These are phyloP conservation scores for Citrus unshiu DNA, from an alignment of 345 rosid species.

Conservation along the genomic window DNA sequence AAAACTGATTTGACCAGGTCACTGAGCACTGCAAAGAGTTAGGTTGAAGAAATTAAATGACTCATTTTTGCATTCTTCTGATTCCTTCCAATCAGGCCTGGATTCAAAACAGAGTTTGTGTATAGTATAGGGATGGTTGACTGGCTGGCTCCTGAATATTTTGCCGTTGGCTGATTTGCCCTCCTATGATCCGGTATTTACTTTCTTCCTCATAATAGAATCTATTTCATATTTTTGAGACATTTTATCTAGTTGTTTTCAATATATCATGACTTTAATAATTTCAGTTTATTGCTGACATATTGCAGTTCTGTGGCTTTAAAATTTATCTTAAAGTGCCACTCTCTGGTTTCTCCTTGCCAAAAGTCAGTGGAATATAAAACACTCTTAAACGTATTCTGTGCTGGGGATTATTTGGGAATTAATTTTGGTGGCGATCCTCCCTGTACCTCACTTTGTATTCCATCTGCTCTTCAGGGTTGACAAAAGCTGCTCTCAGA, in stretches of 20 bases:
- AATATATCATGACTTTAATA: neutral
- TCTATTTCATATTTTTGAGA: neutral
- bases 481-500: neutral
- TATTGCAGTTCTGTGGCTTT: neutral
- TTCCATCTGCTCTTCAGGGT: neutral
- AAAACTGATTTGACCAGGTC: conserved; percentile 18
- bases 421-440: neutral
- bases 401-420: neutral
- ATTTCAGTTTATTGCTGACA: neutral
- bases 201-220: neutral
- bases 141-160: neutral
- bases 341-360: neutral
- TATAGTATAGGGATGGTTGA: conserved; percentile 1
- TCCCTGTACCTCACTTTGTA: neutral
- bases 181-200: conserved; percentile 3
- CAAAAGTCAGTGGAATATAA: neutral
- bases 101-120: conserved; percentile 15
- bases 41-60: neutral
- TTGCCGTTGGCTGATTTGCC: neutral
- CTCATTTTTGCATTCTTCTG: conserved; percentile 6
- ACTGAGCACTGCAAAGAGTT: conserved; percentile 19
- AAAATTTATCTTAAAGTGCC: neutral
- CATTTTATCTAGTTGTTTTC: neutral
- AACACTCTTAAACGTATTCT: neutral
- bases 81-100: neutral